A percentile compares a stretch with the other conserved stretches of the same genome.
phyloP scores from a whole-genome alignment of 2,329 filamentous ascomycete genomes.

The Lojkania enalia region DNA sequence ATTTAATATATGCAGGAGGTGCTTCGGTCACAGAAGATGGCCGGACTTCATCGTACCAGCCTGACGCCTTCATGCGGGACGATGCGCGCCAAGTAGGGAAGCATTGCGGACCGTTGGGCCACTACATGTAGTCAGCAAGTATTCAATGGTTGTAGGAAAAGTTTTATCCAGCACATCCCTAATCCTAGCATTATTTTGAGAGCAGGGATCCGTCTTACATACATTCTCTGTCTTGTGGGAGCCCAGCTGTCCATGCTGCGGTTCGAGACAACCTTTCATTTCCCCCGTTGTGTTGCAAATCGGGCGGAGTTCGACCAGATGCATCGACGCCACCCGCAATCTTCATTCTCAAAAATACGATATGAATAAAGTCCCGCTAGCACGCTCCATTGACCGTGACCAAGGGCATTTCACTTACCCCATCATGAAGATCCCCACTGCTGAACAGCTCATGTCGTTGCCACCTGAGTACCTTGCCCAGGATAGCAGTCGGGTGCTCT shows the following conservation, averaged over 20 bases:
- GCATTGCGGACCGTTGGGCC: background rate
- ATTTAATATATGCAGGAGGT: background rate
- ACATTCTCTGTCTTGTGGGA: background rate
- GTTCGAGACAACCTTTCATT: background rate
- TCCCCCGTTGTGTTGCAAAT: background rate
- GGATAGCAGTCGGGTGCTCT: constrained; percentile 3
- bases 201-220: background rate
- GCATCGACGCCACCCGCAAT: constrained; percentile 1
- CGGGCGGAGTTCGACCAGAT: background rate
- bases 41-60: constrained; percentile 1
- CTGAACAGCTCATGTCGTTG: constrained; percentile 6
- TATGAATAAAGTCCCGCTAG: background rate
- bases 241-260: background rate
- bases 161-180: background rate
- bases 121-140: background rate
- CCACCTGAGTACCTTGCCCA: constrained; percentile 4
- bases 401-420: background rate
- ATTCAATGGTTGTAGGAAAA: background rate
- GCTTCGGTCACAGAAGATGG: constrained; percentile 1
- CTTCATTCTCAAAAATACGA: background rate
- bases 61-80: constrained; percentile 1
- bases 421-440: constrained; percentile 2
- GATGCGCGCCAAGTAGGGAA: constrained; percentile 1
- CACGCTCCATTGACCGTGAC: background rate
- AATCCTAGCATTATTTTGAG: background rate